Evolutionary conservation across 768 basidiomycete species (phyloP).

Genomic region (Agaricus subrufescens): DNA sequence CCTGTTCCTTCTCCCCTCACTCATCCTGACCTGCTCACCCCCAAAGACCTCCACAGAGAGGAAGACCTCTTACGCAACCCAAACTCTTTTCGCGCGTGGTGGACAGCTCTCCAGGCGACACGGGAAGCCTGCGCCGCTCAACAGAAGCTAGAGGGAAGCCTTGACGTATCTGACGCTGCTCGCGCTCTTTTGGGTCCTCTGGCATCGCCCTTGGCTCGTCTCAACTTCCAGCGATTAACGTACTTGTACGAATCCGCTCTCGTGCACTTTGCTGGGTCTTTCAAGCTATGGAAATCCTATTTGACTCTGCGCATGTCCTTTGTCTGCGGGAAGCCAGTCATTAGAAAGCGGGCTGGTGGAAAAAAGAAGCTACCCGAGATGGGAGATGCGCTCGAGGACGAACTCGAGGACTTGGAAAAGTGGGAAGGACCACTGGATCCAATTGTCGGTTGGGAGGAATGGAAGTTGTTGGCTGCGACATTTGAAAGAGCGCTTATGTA

Average conservation of each 20-base stretch:
- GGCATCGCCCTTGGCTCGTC: constrained; percentile 64
- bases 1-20: constrained; percentile 81
- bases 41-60: constrained; percentile 80
- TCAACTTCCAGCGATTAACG: constrained; percentile 76
- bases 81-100: constrained; percentile 89
- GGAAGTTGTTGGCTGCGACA: constrained; percentile 81
- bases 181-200: constrained; percentile 72
- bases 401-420: constrained; percentile 69
- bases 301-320: constrained; percentile 77
- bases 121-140: constrained; percentile 58
- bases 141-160: constrained; percentile 48
- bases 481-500: constrained; percentile 95
- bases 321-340: constrained; percentile 72
- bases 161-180: constrained; percentile 44
- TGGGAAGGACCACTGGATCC: constrained; percentile 88
- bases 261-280: constrained; percentile 79
- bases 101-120: constrained; percentile 75
- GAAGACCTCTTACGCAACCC: constrained; percentile 94
- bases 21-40: constrained; percentile 68
- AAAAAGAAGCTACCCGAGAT: constrained; percentile 91
- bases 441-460: constrained; percentile 93
- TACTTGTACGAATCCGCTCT: constrained; percentile 95
- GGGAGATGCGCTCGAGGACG: constrained; percentile 86
- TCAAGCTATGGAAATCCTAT: constrained; percentile 96
- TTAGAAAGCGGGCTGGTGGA: constrained; percentile 77